Evolutionary conservation across 441 rosid genomes (phyloP), one percentile per base, ranked within the genome.

Genomic region (Eutrema salsugineum): DNA sequence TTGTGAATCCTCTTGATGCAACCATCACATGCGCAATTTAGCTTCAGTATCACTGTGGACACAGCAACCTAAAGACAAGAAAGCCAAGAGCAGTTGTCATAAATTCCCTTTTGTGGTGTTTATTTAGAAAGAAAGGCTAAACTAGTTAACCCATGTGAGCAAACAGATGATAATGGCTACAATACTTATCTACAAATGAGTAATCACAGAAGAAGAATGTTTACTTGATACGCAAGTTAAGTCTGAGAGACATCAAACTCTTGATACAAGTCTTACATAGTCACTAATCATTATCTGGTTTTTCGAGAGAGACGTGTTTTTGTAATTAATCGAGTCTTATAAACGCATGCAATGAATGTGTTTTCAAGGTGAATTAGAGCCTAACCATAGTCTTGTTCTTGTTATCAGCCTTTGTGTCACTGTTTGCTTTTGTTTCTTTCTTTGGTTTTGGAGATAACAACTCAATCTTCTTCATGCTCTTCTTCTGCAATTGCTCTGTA

Each of bases 391-490:
- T 60, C 36, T 3, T 36, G 39, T 39, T 42, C 12, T 44, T 35
- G 7, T 30, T 33, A 5, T 63, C 66, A 42, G 72, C 36, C 27
- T 63, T 73, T 15, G 36, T 11, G 24, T 66, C 68, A 43, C 28
- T 55, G 1, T 66, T 79, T 3, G 38, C 30, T 33, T 79, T 78
- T 5, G 82, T 55, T 6, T 77, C 90, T 65, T 88, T 88, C 78
- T 82, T 88, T 28, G 88, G 83, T 44, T 83, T 91, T 4, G 97
- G 96, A 68, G 91, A 89, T 44, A 91, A 11, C 5, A 91, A 79
- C 42, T 89, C 90, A 4, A 88, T 79, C 39, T 82, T 84, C 85
- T 89, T 91, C 74, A 73, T 86, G 28, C 79, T 79, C 73, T 77
- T 83, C 22, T 32, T 62, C 61, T 81, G 83, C 54, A 91, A 58